Evolutionary conservation across 257 asterid genomes (phyloP).

Genomic region (Scutellaria barbata): DNA sequence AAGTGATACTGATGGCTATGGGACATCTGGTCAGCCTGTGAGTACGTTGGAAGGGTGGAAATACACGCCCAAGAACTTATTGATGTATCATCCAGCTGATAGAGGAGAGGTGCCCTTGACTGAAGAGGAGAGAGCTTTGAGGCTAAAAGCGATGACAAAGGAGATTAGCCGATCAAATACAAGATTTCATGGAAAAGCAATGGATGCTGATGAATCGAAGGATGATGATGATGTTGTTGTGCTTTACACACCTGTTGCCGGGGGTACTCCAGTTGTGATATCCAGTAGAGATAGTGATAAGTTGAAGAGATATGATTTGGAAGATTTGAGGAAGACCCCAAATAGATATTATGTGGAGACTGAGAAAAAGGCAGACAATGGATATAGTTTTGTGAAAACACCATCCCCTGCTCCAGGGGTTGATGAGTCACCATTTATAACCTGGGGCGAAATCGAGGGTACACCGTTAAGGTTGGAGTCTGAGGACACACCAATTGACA

Average conservation of each 20-base stretch:
- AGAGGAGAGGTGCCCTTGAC: constrained; percentile 81
- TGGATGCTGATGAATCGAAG: constrained; percentile 44
- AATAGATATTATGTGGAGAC: constrained; percentile 71
- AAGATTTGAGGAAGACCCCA: constrained; percentile 84
- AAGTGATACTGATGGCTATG: constrained; percentile 77
- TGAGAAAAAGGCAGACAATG: constrained; percentile 82
- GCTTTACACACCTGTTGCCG: constrained; percentile 72
- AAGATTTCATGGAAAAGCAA: constrained; percentile 68
- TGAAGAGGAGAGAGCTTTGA: constrained; percentile 68
- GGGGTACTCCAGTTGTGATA: constrained; percentile 72
- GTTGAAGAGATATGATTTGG: constrained; percentile 81
- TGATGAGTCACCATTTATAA: constrained; percentile 85
- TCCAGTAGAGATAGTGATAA: constrained; percentile 64
- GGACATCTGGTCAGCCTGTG: constrained; percentile 88
- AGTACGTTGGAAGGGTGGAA: constrained; percentile 86
- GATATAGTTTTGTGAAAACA: constrained; percentile 83
- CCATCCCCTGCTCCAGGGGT: constrained; percentile 97
- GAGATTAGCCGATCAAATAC: constrained; percentile 77
- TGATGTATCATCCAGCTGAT: constrained; percentile 97
- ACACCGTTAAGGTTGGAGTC: constrained; percentile 88
- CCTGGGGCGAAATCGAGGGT: constrained; percentile 99
- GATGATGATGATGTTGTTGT: constrained; percentile 66
- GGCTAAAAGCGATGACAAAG: constrained; percentile 79
- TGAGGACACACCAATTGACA: constrained; percentile 92
- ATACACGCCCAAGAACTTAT: constrained; percentile 72